Percentiles rank a stretch among this genome's conserved stretches.
These are phyloP conservation scores for Carpediemonas membranifera DNA, from an alignment of 78 protist species.

Conservation along the genomic window DNA sequence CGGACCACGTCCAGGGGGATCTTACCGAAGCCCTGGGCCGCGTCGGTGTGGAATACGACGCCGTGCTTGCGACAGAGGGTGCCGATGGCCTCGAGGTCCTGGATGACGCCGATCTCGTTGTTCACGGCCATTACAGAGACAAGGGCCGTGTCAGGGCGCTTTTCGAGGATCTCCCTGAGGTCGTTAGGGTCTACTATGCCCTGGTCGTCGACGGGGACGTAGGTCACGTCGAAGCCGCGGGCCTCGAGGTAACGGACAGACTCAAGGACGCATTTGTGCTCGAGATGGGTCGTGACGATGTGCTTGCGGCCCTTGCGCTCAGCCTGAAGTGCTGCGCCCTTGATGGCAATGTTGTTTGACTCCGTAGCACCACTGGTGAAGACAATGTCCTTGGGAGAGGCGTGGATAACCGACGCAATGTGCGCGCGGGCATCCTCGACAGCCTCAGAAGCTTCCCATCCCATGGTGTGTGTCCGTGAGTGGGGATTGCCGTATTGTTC, in stretches of 20 bases:
- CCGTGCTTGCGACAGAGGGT: constrained; percentile 16
- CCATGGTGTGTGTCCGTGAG: constrained; percentile 81
- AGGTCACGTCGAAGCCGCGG: neutral
- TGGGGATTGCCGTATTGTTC: constrained; percentile 86
- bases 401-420: constrained; percentile 62
- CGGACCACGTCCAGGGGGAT: constrained; percentile 87
- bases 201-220: too few species aligned
- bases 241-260: too few species aligned
- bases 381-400: constrained; percentile 76
- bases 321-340: constrained; percentile 14
- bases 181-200: too few species aligned
- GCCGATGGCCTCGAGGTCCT: constrained; percentile 28
- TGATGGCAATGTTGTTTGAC: constrained; percentile 85
- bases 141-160: constrained; percentile 70
- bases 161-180: neutral
- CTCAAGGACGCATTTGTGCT: neutral
- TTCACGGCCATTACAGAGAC: constrained; percentile 90
- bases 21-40: constrained; percentile 72
- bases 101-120: constrained; percentile 93
- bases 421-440: constrained; percentile 81
- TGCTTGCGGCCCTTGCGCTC: too few species aligned
- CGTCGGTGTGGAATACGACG: constrained; percentile 44
- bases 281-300: neutral
- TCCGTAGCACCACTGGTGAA: constrained; percentile 97
- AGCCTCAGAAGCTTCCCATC: constrained; percentile 80